phyloP scores from a whole-genome alignment of 1,284 basidiomycete genomes.

The Gomphus bonarii region DNA sequence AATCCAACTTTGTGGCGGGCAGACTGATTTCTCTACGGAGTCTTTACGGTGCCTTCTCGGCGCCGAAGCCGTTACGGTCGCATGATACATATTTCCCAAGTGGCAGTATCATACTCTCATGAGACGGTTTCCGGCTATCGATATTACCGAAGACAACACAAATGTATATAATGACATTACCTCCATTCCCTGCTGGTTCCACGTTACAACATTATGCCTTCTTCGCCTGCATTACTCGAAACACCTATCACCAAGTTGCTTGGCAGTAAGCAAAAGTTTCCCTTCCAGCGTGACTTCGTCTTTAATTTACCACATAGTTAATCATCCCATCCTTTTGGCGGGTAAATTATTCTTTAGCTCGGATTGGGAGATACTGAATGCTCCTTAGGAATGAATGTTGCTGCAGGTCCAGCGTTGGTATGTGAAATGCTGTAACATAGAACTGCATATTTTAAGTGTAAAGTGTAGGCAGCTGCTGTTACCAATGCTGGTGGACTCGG shows the following conservation, averaged over 20 bases:
- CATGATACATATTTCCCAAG: no score
- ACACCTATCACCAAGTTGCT: conserved; percentile 81
- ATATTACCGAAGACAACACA: no score
- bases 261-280: conserved; percentile 27
- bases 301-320: conserved; percentile 26
- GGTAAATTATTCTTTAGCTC: conserved; percentile 28
- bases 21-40: no score
- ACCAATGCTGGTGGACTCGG: conserved; percentile 83
- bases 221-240: conserved; percentile 15
- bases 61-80: no score
- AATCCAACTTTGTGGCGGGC: no score
- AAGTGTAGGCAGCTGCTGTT: conserved; percentile 58
- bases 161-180: no score
- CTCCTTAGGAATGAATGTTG: conserved; percentile 69
- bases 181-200: background rate
- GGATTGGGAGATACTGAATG: background rate
- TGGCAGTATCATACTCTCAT: no score
- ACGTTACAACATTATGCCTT: background rate
- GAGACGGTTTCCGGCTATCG: no score
- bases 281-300: background rate
- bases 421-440: background rate
- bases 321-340: conserved; percentile 83
- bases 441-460: no score
- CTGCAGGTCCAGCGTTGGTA: conserved; percentile 71
- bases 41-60: no score